Percentiles rank a stretch among this genome's conserved stretches.
Evolutionary conservation across 306 rosid genomes (phyloP).

Genomic region (Corylus americana): DNA sequence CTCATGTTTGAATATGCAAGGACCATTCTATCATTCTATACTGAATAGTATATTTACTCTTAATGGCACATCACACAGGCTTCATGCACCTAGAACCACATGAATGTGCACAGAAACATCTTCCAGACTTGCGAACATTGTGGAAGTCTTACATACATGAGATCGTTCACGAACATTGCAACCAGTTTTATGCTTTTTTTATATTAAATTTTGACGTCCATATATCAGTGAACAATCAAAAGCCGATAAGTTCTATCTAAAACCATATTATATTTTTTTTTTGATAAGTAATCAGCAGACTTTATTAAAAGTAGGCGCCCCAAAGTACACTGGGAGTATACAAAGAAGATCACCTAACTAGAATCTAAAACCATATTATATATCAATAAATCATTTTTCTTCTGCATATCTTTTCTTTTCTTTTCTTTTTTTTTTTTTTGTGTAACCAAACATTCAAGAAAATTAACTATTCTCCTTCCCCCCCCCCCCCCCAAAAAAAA

Average conservation of each 20-base stretch:
- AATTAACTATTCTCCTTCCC: neutral
- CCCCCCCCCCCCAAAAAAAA: neutral
- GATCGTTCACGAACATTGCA: neutral
- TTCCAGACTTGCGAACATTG: neutral
- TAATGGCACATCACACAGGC: neutral
- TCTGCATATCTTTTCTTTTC: neutral
- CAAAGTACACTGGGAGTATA: no score
- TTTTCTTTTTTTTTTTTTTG: neutral
- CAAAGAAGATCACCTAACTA: no score
- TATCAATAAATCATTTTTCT: neutral
- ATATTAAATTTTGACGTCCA: neutral
- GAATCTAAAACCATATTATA: neutral
- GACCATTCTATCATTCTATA: neutral
- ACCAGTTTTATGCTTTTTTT: neutral
- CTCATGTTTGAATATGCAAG: neutral
- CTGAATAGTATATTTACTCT: neutral
- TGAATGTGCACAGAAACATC: neutral
- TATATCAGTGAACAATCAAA: neutral
- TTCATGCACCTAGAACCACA: neutral
- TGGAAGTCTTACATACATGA: neutral
- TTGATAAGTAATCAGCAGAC: no score
- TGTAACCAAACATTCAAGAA: neutral
- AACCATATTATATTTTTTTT: no score
- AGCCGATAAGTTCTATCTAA: neutral
- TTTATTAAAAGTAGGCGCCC: no score